Percentiles rank a stretch among this genome's conserved stretches.
phyloP scores from a whole-genome alignment of 1,284 basidiomycete genomes.

The Apiotrichum domesticum region DNA sequence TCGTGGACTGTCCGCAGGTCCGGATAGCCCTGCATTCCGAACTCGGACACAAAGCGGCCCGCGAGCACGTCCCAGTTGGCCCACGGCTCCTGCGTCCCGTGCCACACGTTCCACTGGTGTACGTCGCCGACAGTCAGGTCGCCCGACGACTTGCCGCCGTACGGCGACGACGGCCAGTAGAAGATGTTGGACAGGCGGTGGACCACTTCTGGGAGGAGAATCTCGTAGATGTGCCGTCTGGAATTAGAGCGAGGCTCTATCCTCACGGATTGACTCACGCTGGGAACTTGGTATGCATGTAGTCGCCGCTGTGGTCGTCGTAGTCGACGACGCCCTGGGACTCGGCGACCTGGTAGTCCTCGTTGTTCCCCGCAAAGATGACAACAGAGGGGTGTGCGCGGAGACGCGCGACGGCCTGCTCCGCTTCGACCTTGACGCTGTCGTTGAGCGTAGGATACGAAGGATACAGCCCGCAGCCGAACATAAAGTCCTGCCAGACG shows the following conservation, averaged over 20 bases:
- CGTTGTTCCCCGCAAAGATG: slow-evolving; percentile 86
- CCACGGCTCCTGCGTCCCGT: slow-evolving; percentile 75
- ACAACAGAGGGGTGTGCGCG: slow-evolving; percentile 57
- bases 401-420: slow-evolving; percentile 49
- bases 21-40: slow-evolving; percentile 59
- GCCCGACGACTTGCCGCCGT: slow-evolving; percentile 68
- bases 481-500: slow-evolving; percentile 53
- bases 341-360: slow-evolving; percentile 67
- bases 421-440: slow-evolving; percentile 49
- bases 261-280: no score
- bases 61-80: slow-evolving; percentile 79
- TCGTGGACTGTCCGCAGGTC: slow-evolving; percentile 75
- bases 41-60: slow-evolving; percentile 70
- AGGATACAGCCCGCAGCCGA: slow-evolving; percentile 56
- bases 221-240: slow-evolving; percentile 74
- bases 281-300: slow-evolving; percentile 74
- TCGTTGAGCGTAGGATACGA: slow-evolving; percentile 49
- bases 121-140: slow-evolving; percentile 74
- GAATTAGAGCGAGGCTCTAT: not conserved
- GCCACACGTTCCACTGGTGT: slow-evolving; percentile 93
- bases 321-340: slow-evolving; percentile 70
- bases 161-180: slow-evolving; percentile 80
- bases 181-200: slow-evolving; percentile 58
- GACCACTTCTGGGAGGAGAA: slow-evolving; percentile 67
- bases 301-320: slow-evolving; percentile 69